Evolutionary conservation across 805 yeast genomes (phyloP).

Genomic region (Metschnikowia corniflorae): DNA sequence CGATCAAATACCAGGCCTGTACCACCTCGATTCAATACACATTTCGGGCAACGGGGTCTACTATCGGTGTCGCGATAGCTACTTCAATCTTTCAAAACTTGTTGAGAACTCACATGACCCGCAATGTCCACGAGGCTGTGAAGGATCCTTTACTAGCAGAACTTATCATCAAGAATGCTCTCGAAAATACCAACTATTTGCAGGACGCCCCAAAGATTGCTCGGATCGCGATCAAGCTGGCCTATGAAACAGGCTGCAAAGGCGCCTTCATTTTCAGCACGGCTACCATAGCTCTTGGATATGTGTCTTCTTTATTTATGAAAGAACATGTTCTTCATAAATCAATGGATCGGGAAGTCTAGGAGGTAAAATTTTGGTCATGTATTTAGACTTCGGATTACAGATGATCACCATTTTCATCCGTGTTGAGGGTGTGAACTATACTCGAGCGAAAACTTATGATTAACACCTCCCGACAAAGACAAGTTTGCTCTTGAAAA

Average conservation of each 20-base stretch:
- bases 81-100: constrained; percentile 61
- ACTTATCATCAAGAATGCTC: constrained; percentile 48
- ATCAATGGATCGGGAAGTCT: constrained; percentile 47
- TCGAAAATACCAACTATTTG: constrained; percentile 54
- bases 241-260: constrained; percentile 53
- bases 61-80: constrained; percentile 71
- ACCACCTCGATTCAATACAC: constrained; percentile 90
- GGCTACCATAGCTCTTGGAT: constrained; percentile 37
- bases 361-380: too few relatives aligned
- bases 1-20: constrained; percentile 67
- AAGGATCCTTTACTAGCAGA: constrained; percentile 31
- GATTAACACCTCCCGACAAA: constrained; percentile 19
- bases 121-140: constrained; percentile 9
- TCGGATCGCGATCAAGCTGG: constrained; percentile 41
- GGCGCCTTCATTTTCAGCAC: constrained; percentile 51
- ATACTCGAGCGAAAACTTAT: constrained; percentile 11
- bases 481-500: too few relatives aligned
- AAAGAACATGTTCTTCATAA: constrained; percentile 58
- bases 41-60: constrained; percentile 83
- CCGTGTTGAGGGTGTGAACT: too few relatives aligned
- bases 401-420: too few relatives aligned
- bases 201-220: constrained; percentile 52
- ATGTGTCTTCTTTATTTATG: constrained; percentile 43
- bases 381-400: too few relatives aligned
- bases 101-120: constrained; percentile 27